Evolutionary conservation across 2,329 filamentous ascomycete species (phyloP), one percentile per base, ranked within the genome.

Genomic region (Hypoxylon sp.): DNA sequence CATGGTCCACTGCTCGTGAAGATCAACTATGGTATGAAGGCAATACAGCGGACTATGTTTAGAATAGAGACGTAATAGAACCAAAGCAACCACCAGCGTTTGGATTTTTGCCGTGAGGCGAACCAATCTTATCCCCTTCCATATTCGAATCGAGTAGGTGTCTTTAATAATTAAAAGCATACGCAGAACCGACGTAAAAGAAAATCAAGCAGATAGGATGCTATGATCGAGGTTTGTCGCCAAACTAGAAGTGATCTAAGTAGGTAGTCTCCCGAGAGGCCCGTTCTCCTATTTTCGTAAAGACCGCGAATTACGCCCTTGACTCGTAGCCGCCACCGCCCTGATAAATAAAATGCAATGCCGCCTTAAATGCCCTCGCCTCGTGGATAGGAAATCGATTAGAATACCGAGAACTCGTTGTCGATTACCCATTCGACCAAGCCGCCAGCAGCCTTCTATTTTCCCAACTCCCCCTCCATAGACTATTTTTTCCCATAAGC

Each of bases 71-170:
- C 58, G 58, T 67, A 71, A 71, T 51, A 72, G 60, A 73, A 69
- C 62, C 70, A 67, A 63, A 72, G 55, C 70, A 75, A 71, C 57
- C 72, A 69, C 60, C 72, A 71, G 51, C 59, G 46, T 67, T 63
- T 52, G 52, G 67, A 75, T 71, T 69, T 75, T 69, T 75, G 77
- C 78, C 78, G 78, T 69, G 78, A 79, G 78, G 78, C 78, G 74
- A 74, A 72, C 76, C 75, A 77, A 71, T 78, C 75, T 72, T 60
- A 34, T 65, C 57, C 70, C 74, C 73, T 63, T 55, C 69, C 67
- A 58, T 63, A 49, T 61, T 60, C 67, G 43, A 69, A 67, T 66
- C 48, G 60, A 65, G 41, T 41, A 23, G 62, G 53, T 51, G n/a
- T 67, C 63, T 63, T 67, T 63, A 59, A 48, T 48, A 62, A 71